Percentiles rank a stretch among this genome's conserved stretches.
Conservation (phyloP, 2,329 filamentous ascomycete species). For the Anthostomella pinea region DNA sequence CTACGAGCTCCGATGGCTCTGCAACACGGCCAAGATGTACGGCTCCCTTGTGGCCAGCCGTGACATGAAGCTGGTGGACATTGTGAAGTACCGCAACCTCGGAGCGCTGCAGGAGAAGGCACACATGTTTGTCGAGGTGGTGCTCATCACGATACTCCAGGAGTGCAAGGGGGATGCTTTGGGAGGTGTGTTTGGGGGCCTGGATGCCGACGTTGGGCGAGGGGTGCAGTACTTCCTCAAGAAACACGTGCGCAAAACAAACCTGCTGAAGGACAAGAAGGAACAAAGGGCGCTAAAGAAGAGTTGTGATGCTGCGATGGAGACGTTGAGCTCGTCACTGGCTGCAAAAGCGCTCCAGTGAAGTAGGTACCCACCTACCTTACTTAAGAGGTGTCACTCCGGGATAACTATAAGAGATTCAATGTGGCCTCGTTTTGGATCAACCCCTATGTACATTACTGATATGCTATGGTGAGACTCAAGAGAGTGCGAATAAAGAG, state of each 20-base stretch:
- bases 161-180: constrained; percentile 59
- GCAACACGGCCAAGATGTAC: constrained; percentile 54
- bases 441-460: too few species aligned
- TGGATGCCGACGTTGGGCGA: constrained; percentile 65
- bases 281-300: constrained; percentile 47
- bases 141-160: constrained; percentile 74
- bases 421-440: too few species aligned
- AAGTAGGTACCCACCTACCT: constrained; percentile 3
- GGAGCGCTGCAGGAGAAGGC: constrained; percentile 74
- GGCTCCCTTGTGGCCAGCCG: constrained; percentile 48
- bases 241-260: constrained; percentile 68
- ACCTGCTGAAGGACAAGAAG: constrained; percentile 48
- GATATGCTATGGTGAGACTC: neutral
- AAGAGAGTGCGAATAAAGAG: too few species aligned
- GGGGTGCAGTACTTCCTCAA: constrained; percentile 78
- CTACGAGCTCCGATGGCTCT: constrained; percentile 49
- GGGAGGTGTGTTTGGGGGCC: constrained; percentile 63
- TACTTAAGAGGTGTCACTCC: too few species aligned
- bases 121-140: constrained; percentile 72
- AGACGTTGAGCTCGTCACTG: constrained; percentile 32
- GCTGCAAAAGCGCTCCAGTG: constrained; percentile 14
- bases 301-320: constrained; percentile 43
- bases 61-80: constrained; percentile 40
- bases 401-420: too few species aligned
- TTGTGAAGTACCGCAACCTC: constrained; percentile 72